Evolutionary conservation across 2,329 filamentous ascomycete species (phyloP), one percentile per base, ranked within the genome.

Genomic region (Scedosporium aurantiacum): DNA sequence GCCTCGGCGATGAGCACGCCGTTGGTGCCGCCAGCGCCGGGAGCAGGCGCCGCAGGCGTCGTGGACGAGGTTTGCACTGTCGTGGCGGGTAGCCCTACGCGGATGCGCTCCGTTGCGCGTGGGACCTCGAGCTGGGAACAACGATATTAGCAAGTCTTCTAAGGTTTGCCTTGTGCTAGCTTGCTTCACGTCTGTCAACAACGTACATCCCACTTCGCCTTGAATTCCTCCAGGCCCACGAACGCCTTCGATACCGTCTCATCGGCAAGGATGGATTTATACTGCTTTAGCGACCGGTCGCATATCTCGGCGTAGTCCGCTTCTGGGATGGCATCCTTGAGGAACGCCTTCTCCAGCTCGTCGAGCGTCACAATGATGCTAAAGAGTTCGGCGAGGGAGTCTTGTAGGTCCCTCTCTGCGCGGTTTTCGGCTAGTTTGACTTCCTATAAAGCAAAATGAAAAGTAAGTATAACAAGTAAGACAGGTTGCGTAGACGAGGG

Each of bases 301-400:
- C 95, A 99, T 66, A 94, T 96, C 71, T 97, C 94, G 1, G 92
- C 96, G 73, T 99, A 99, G 69, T 97, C 93, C 60, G 82, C 81
- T 74, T 97, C 94, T 5, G 89, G 84, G 58, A 99, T 88, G 23
- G 91, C 93, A 79, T 99, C 94, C 70, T 96, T 95, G 45, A 99
- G 83, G 70, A 96, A 99, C 0, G 93, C 95, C 73, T 95, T 96
- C 70, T 99, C 94, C 1, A 99, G 83, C 65, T 95, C 91, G 71
- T 99, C 94, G 2, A 99, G 80, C 0, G 94, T 97, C 64, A 97
- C 84, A 43, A 99, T 93, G 66, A 99, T 97, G 76, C 92, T 96
- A 75, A 97, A 99, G 25, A 99, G 87, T 75, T 99, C 94, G 61
- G 93, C 94, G 14, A 99, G 84, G 1, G 94, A 97, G 70, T 97